Evolutionary conservation across 768 basidiomycete genomes (phyloP).

Genomic region (Rhizopogon salebrosus): DNA sequence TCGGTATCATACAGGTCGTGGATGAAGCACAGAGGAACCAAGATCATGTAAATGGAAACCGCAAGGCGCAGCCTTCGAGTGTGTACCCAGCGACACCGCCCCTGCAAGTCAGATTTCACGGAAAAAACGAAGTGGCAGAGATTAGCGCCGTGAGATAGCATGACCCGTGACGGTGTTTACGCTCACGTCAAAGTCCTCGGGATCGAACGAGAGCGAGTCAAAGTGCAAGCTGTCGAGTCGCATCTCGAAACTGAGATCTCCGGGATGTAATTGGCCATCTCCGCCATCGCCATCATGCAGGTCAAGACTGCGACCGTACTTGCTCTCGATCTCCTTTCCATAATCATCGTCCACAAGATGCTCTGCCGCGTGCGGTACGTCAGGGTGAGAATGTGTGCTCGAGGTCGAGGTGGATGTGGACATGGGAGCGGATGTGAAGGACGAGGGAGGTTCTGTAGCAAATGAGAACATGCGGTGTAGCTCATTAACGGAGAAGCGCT

Average conservation of each 20-base stretch:
- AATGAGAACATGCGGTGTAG: conserved; percentile 30
- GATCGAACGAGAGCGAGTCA: conserved; percentile 64
- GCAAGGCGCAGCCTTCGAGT: not conserved
- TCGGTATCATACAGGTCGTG: not conserved
- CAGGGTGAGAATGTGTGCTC: conserved; percentile 5
- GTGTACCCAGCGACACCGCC: not conserved
- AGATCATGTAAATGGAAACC: not conserved
- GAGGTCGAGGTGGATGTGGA: conserved; percentile 12
- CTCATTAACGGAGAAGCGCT: conserved; percentile 32
- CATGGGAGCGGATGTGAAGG: conserved; percentile 2
- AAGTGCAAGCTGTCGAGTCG: conserved; percentile 69
- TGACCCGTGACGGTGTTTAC: conserved; percentile 11
- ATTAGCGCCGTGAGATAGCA: not conserved
- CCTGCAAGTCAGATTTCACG: too few relatives aligned
- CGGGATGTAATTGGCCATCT: conserved; percentile 12
- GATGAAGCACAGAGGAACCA: not conserved
- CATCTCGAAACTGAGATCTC: conserved; percentile 56
- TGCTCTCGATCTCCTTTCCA: conserved; percentile 13
- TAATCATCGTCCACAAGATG: conserved; percentile 15
- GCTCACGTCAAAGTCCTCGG: conserved; percentile 41
- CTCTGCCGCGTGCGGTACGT: conserved; percentile 12
- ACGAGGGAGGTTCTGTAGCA: conserved; percentile 8
- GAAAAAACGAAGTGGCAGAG: not conserved
- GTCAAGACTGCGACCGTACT: conserved; percentile 3
- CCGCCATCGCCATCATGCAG: not conserved